Evolutionary conservation across 306 rosid genomes (phyloP), one percentile per base, ranked within the genome.

Genomic region (Dalbergia cochinchinensis): DNA sequence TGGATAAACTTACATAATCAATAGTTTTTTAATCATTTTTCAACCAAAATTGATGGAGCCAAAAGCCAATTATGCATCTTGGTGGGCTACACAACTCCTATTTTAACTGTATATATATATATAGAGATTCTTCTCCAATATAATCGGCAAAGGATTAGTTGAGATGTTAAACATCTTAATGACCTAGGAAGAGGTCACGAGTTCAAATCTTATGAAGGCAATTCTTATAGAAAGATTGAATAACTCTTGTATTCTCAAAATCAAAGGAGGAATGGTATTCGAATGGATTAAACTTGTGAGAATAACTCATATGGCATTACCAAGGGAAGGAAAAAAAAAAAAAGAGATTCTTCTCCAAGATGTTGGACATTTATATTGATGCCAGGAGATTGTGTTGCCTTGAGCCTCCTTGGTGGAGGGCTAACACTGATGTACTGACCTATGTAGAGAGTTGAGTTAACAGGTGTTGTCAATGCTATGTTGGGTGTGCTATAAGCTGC

Each of bases 381-480:
- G 66, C 74, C 50, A 71, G 1, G 20, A 19, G 80, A 64, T 76
- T 74, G 55, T 41, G 79, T 58, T 58, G 62, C 53, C 68, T 74
- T 79, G 54, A 79, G 80, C 65, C 81, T 78, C n/a, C 80, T 53
- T 31, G 78, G 75, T 51, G 69, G 74, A 66, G 69, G 53, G 74
- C 58, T 78, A 37, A 66, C 60, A 45, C 8, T 58, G 42, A 65
- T 16, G 45, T 7, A 42, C 64, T 71, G 31, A 35, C 45, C 47
- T 47, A 11, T 71, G 59, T 9, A 47, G 72, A 73, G 53, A 59
- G 35, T 22, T 69, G 65, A 74, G 75, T 76, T 80, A 76, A 71
- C 57, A 14, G 76, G 73, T 65, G 80, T 39, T 75, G 80, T 63
- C 84, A 74, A 64, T 74, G 84, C 55, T 48, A 22, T 72, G 80